phyloP scores from a whole-genome alignment of 78 protist species.

The Dictyostelium citrinum region DNA sequence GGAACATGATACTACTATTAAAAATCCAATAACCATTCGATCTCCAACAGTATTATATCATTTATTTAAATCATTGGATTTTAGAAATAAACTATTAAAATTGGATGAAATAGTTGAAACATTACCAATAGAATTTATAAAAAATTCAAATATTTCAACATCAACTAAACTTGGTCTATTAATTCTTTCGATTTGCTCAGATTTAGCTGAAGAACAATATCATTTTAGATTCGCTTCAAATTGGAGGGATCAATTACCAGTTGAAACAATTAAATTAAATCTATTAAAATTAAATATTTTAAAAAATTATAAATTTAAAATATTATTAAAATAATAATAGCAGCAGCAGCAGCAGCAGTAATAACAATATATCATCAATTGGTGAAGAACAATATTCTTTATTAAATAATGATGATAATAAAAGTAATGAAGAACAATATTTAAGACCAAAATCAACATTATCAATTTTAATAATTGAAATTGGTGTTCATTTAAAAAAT shows the following conservation, averaged over 20 bases:
- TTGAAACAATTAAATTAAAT: background rate
- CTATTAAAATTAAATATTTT: constrained; percentile 1
- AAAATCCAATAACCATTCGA: background rate
- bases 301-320: constrained; percentile 10
- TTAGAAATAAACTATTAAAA: background rate
- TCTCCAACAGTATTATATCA: background rate
- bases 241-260: constrained; percentile 39
- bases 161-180: background rate
- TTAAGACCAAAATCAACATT: background rate
- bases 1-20: background rate
- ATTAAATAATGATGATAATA: background rate
- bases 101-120: background rate
- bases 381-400: background rate
- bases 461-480: background rate
- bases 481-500: constrained; percentile 10
- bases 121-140: background rate
- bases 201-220: constrained; percentile 57
- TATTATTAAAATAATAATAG: background rate
- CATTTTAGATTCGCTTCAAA: constrained; percentile 30
- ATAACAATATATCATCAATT: no score
- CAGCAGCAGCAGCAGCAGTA: background rate
- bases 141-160: background rate
- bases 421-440: background rate
- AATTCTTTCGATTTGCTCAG: constrained; percentile 39
- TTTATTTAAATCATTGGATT: constrained; percentile 23